phyloP scores from a whole-genome alignment of 2,329 filamentous ascomycete genomes.

The Teratosphaeriaceae sp. region DNA sequence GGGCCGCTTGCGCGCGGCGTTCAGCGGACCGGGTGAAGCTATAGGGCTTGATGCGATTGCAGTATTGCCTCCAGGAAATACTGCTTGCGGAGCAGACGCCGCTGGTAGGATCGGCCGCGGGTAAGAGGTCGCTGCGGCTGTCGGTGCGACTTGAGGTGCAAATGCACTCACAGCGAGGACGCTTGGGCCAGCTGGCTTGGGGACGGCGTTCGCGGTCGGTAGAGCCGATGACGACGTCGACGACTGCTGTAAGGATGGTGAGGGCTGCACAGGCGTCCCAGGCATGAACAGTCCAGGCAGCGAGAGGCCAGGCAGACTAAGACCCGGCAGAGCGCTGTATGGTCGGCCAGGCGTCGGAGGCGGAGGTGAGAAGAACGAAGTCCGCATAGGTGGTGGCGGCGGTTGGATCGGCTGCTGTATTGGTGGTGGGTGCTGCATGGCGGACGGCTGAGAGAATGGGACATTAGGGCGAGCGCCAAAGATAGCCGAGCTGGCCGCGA shows the following conservation, averaged over 20 bases:
- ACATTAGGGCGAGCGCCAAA: too few species aligned
- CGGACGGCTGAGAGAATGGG: too few species aligned
- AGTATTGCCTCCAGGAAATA: background rate
- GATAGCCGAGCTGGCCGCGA: too few species aligned
- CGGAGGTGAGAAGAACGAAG: conserved; percentile 4
- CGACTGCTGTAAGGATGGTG: conserved; percentile 3
- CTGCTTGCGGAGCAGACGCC: background rate
- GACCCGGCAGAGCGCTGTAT: conserved; percentile 11
- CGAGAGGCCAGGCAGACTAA: conserved; percentile 8
- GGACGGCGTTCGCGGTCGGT: background rate
- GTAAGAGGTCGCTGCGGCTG: background rate
- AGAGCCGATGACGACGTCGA: background rate
- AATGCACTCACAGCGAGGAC: background rate
- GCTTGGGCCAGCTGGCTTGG: background rate
- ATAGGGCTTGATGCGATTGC: background rate
- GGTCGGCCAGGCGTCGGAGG: conserved; percentile 8
- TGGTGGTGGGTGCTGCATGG: background rate
- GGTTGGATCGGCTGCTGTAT: background rate
- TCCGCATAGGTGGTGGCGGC: background rate
- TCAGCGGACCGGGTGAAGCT: conserved; percentile 4
- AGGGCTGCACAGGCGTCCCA: conserved; percentile 5
- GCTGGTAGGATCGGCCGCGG: too few species aligned
- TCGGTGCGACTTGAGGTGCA: background rate
- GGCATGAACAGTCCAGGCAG: conserved; percentile 25
- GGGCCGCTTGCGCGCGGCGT: conserved; percentile 6